Evolutionary conservation across 768 basidiomycete species (phyloP).

Genomic region (Baorangia bicolor): DNA sequence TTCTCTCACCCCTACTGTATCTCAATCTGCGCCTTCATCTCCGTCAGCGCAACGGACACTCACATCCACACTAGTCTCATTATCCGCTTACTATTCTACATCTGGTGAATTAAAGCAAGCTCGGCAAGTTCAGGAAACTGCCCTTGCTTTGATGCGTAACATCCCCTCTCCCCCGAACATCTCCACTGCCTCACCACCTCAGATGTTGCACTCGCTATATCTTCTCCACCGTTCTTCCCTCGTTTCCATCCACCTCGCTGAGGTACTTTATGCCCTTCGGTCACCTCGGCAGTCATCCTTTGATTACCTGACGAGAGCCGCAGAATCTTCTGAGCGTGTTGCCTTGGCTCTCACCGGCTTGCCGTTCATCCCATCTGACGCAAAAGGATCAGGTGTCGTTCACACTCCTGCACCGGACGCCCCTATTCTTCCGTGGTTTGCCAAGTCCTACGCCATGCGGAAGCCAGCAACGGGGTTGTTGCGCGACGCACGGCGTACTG

Average conservation of each 20-base stretch:
- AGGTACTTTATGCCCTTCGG: conserved; percentile 58
- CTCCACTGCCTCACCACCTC: conserved; percentile 48
- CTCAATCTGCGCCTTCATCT: conserved; percentile 46
- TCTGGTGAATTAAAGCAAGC: conserved; percentile 57
- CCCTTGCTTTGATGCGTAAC: conserved; percentile 54
- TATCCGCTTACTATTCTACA: conserved; percentile 68
- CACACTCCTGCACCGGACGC: conserved; percentile 40
- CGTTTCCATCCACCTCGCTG: conserved; percentile 69
- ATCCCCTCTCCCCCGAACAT: conserved; percentile 48
- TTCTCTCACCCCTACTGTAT: conserved; percentile 29
- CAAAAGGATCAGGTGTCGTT: conserved; percentile 33
- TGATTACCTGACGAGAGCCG: conserved; percentile 57
- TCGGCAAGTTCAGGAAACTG: conserved; percentile 51
- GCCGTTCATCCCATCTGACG: conserved; percentile 35
- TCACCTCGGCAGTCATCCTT: conserved; percentile 46
- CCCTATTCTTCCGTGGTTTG: conserved; percentile 44
- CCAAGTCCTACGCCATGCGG: conserved; percentile 48
- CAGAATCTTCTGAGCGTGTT: conserved; percentile 66
- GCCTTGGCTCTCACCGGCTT: conserved; percentile 51
- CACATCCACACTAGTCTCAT: conserved; percentile 60
- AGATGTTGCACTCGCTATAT: conserved; percentile 62
- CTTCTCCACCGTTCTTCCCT: conserved; percentile 74
- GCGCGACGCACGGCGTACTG: conserved; percentile 67
- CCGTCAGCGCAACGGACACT: conserved; percentile 65
- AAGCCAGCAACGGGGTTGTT: conserved; percentile 57